Base-by-base conservation (phyloP, 495 filamentous ascomycete genomes). In the Penicillium parvum region DNA sequence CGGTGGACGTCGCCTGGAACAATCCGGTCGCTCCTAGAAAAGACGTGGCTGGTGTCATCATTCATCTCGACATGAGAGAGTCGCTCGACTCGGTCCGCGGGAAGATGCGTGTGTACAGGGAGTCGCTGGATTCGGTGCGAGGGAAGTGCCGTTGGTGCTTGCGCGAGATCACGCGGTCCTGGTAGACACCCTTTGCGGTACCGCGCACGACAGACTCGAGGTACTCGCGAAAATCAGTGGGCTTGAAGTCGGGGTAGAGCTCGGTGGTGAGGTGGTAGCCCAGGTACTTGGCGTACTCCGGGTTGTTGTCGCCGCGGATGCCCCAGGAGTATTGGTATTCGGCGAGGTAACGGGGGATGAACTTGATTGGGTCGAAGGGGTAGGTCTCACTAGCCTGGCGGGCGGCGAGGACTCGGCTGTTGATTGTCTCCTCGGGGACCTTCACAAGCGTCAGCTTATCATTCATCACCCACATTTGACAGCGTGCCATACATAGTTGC, bases 241-340 rank as follows among this genome's bases (percentile, higher is more conserved):
- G 61, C 11, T 53, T 35, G 38, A 76, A 69, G 14, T 75, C 76
- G 12, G 77, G 78, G 53, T 81, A 82, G 33, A 81, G 51, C 34
- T 80, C 76, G 46, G 72, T 71, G 15, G 70, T 66, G 39, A 71
- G 64, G 30, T 81, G 36, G 52, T 81, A 82, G 6, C 79, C 78
- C 7, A 83, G 63, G 50, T 81, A 81, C 43, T 69, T 69, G 20
- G 77, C 78, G 43, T 69, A 69, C 40, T 78, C 75, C 0, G 72
- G 74, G 34, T 65, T 74, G 52, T 82, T 81, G 40, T 83, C 78
- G 16, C 69, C 72, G 11, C 78, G 69, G 20, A 81, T 57, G 22
- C 66, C 70, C 71, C 72, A 75, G 0, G 69, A 73, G 36, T 73
- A 57, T 38, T 70, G 56, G 45, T 81, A 79, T 45, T 81, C 64